Evolutionary conservation across 169 alveolate species (phyloP), one percentile per base, ranked within the genome.

Genomic region (Plasmodium chabaudi): DNA sequence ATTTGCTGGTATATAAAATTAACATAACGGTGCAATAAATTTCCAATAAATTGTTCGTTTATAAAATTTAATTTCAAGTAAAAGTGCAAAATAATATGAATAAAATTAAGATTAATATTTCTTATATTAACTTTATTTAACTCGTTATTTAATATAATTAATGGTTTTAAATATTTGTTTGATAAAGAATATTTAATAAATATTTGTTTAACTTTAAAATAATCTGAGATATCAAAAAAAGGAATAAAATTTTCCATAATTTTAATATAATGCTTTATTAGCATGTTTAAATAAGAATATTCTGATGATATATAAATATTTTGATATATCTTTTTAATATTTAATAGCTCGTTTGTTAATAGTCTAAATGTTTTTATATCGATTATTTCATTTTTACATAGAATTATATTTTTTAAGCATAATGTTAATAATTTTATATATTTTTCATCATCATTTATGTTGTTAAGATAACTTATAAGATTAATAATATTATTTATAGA

Each of bases 251-350:
- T 68, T 46, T 70, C 69, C 59, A 86, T 71, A 13, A 12, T 27
- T 10, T 70, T 60, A 34, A 86, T 55, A 70, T 86, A 86, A 86
- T 86, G 12, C 27, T 53, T 86, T 69, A 73, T 57, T 13, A 86
- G 44, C 69, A 86, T 60, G 34, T 39, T 86, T 86, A 86, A 86
- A 73, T 86, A 86, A 34, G 87, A 86, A 57, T 86, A 86, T 59
- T 86, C 67, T 9, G 77, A 86, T 15, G 74, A 53, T 61, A 86
- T 69, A 86, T 69, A 69, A 21, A 86, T 86, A 27, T 56, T 68
- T 86, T 69, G 74, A 39, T 86, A 86, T 12, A 86, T 19, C n/a
- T 46, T 69, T 69, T 72, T 86, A 5, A 86, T 47, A 39, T 46
- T 23, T 34, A 69, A 47, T 17, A 86, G 63, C 9, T 69, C 25